Percentiles rank a stretch among this genome's conserved stretches.
Conservation (phyloP, 2,329 filamentous ascomycete species). For the Lomentospora prolificans region DNA sequence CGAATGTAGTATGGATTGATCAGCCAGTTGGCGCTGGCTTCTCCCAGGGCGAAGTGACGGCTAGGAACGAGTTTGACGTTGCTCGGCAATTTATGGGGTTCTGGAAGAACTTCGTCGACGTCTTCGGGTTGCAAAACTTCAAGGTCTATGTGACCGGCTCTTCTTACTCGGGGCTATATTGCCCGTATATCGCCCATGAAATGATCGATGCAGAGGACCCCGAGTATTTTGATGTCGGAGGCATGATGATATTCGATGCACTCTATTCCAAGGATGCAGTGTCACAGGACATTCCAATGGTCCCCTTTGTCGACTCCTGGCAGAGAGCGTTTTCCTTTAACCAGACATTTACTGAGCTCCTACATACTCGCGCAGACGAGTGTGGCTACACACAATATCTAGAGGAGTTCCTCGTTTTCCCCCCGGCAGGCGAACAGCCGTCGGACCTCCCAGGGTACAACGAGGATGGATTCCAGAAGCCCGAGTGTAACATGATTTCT, state of each 20-base stretch:
- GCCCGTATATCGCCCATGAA: constrained; percentile 62
- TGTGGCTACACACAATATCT: constrained; percentile 57
- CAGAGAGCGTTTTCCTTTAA: constrained; percentile 53
- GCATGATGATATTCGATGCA: constrained; percentile 66
- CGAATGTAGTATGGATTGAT: constrained; percentile 69
- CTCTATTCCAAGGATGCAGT: constrained; percentile 42
- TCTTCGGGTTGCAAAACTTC: constrained; percentile 55
- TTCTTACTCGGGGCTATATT: constrained; percentile 58
- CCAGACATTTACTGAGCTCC: constrained; percentile 40
- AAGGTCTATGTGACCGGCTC: constrained; percentile 69
- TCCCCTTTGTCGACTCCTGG: constrained; percentile 53
- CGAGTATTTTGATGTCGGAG: constrained; percentile 56
- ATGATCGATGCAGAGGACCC: constrained; percentile 60
- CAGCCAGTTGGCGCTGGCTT: constrained; percentile 62
- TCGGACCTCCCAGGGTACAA: constrained; percentile 31
- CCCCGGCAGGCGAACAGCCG: constrained; percentile 53
- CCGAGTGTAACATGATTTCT: constrained; percentile 49
- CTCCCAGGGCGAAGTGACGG: constrained; percentile 52
- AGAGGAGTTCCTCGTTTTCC: constrained; percentile 55
- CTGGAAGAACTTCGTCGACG: constrained; percentile 67
- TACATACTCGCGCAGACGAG: constrained; percentile 39
- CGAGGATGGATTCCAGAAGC: constrained; percentile 22
- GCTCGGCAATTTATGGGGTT: constrained; percentile 67
- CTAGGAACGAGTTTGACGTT: constrained; percentile 56
- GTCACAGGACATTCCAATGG: constrained; percentile 35